Evolutionary conservation across 2,329 filamentous ascomycete species (phyloP).

Genomic region (Elsinoe batatas): DNA sequence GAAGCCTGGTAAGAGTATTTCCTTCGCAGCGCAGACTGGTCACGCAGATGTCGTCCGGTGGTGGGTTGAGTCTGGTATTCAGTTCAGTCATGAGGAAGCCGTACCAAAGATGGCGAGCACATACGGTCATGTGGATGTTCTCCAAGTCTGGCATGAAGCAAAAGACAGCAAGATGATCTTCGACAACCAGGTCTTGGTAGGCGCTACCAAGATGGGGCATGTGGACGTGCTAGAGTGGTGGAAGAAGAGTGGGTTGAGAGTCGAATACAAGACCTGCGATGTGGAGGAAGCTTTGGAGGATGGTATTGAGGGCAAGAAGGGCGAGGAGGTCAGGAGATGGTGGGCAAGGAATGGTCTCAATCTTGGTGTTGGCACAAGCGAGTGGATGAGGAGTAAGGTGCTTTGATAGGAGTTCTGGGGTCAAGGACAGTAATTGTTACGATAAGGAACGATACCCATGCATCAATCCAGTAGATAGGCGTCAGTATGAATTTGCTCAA

Average conservation of each 20-base stretch:
- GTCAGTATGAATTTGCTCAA: no score
- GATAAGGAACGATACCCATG: not conserved
- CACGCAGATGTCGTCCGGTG: slow-evolving; percentile 68
- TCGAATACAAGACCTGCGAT: slow-evolving; percentile 91
- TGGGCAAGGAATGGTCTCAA: slow-evolving; percentile 81
- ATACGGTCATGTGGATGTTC: slow-evolving; percentile 72
- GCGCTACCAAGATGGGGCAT: slow-evolving; percentile 79
- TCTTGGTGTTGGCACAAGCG: slow-evolving; percentile 68
- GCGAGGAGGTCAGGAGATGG: slow-evolving; percentile 68
- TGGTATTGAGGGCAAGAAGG: slow-evolving; percentile 57
- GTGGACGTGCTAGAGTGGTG: slow-evolving; percentile 86
- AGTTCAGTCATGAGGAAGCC: slow-evolving; percentile 68
- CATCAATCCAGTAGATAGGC: not conserved
- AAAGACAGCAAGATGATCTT: slow-evolving; percentile 71
- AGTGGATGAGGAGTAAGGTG: slow-evolving; percentile 79
- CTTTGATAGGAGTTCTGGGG: slow-evolving; percentile 30
- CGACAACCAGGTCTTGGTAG: slow-evolving; percentile 73
- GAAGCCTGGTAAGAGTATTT: slow-evolving; percentile 74
- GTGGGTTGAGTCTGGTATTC: slow-evolving; percentile 77
- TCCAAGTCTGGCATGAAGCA: slow-evolving; percentile 71
- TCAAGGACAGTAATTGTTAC: not conserved
- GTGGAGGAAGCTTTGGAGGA: slow-evolving; percentile 93
- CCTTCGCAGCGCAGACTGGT: slow-evolving; percentile 75
- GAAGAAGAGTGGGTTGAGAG: slow-evolving; percentile 63
- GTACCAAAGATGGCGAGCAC: slow-evolving; percentile 77